These are phyloP conservation scores for Shiraia sp. DNA, from an alignment of 2,329 filamentous ascomycete genomes.

Conservation along the genomic window DNA sequence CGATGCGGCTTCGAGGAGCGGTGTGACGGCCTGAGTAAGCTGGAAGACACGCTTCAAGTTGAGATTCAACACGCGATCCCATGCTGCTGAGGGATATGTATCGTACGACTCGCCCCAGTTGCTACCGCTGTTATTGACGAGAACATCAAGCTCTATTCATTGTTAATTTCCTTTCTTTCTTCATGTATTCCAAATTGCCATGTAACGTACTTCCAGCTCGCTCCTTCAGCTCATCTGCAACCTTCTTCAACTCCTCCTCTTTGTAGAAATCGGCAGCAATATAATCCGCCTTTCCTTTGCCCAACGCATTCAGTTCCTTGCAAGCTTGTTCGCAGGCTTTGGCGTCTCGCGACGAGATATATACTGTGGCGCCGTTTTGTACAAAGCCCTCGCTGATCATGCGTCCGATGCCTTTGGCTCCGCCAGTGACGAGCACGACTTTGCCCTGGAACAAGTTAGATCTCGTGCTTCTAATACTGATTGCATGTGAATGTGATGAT, in stretches of 20 bases:
- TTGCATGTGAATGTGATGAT: not conserved
- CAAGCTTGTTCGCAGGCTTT: slow-evolving; percentile 63
- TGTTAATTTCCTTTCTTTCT: not conserved
- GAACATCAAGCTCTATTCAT: slow-evolving; percentile 57
- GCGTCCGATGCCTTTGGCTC: slow-evolving; percentile 64
- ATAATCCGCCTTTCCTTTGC: slow-evolving; percentile 61
- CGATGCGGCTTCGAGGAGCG: slow-evolving; percentile 61
- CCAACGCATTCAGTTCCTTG: slow-evolving; percentile 60
- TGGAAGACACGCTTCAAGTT: slow-evolving; percentile 70
- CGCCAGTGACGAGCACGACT: slow-evolving; percentile 53
- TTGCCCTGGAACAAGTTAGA: slow-evolving; percentile 38
- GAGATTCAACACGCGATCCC: slow-evolving; percentile 62
- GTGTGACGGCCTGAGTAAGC: slow-evolving; percentile 64
- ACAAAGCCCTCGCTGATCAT: slow-evolving; percentile 71
- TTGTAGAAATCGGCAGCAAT: slow-evolving; percentile 66
- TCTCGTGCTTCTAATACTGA: not conserved
- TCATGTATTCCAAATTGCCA: too few relatives aligned
- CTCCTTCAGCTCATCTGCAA: slow-evolving; percentile 61
- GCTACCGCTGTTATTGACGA: slow-evolving; percentile 69
- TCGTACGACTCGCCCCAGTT: slow-evolving; percentile 67
- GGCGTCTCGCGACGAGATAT: slow-evolving; percentile 69
- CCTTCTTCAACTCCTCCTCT: slow-evolving; percentile 61
- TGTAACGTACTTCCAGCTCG: slow-evolving; percentile 50
- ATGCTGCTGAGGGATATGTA: slow-evolving; percentile 56
- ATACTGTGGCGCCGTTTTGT: slow-evolving; percentile 68